Evolutionary conservation across 2,329 filamentous ascomycete species (phyloP), one percentile per base, ranked within the genome.

Genomic region (Zalaria sp.): DNA sequence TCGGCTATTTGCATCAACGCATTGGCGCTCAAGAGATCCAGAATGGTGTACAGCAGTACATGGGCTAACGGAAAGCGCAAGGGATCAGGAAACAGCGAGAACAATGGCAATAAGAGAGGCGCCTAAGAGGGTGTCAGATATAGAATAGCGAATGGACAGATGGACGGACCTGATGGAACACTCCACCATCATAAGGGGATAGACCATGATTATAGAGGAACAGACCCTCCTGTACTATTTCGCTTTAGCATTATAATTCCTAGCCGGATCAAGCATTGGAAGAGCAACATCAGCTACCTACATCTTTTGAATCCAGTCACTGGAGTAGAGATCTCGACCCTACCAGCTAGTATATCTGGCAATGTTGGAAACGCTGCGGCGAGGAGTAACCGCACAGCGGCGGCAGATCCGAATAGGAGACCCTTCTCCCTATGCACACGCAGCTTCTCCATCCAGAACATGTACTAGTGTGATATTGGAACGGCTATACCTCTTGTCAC

Each of bases 291-390:
- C 18, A 26, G 10, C 27, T 35, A 63, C 81, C 62, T 72, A 93
- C 88, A 70, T 76, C 91, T 77, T 69, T 96, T 96, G 75, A 95
- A 98, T 73, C 89, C 94, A 53, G 86, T 95, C 37, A 96, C 83
- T 34, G 91, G 89, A 25, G 91, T 98, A 36, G 91, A 95, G 55
- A 98, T 82, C 69, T 98, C 91, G 54, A 95, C 91, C 57, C 91
- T 82, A 49, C 82, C 83, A 18, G 86, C 91, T 47, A 98, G 72
- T 47, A 94, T 72, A 59, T 87, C 79, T 40, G 89, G 84, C 34
- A 98, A 71, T 32, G 75, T 76, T 47, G 91, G 88, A 58, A 95
- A 94, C 44, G 79, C 70, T 45, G 79, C 69, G 59, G 87, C 88
- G 41, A 96, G 74, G 43, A 85, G 65, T 46, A 96, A 71, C 51